Conservation (phyloP, 2,329 filamentous ascomycete species). For the Epichloe hybrida region DNA sequence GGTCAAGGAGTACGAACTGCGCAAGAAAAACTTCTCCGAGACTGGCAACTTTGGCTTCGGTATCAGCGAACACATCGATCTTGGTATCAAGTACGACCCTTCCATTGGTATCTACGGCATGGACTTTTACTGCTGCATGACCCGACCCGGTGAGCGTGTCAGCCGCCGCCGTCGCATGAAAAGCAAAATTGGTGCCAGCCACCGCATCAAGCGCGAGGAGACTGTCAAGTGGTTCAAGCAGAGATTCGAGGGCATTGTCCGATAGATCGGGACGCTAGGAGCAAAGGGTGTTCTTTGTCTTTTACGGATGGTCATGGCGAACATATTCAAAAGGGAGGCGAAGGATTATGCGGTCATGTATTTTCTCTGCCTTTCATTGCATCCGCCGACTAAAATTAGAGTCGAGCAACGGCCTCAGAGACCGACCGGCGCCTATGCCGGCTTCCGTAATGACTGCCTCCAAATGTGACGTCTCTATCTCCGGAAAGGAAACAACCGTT, state of each 20-base stretch:
- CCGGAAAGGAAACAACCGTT: not conserved
- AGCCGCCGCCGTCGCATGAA: conserved; percentile 86
- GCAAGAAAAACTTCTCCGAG: conserved; percentile 99
- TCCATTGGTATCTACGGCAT: conserved; percentile 98
- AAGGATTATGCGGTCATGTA: conserved; percentile 23
- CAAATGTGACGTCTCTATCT: conserved; percentile 21
- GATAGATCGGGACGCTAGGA: conserved; percentile 46
- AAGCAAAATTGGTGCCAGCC: conserved; percentile 70
- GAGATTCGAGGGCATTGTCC: conserved; percentile 96
- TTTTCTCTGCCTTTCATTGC: conserved; percentile 28
- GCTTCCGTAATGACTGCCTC: conserved; percentile 34
- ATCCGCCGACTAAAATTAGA: conserved; percentile 39
- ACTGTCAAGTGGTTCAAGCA: conserved; percentile 90
- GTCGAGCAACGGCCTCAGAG: conserved; percentile 58
- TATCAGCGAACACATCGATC: conserved; percentile 99
- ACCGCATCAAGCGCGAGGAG: conserved; percentile 90
- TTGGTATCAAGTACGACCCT: conserved; percentile 99
- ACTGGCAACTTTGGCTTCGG: conserved; percentile 99
- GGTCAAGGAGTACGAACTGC: conserved; percentile 99
- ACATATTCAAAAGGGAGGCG: conserved; percentile 22
- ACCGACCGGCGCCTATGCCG: conserved; percentile 57
- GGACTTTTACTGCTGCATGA: conserved; percentile 99
- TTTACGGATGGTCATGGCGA: conserved; percentile 27
- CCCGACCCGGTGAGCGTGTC: conserved; percentile 95
- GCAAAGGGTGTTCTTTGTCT: conserved; percentile 15